phyloP scores from a whole-genome alignment of 345 rosid genomes.

The Acer negundo region DNA sequence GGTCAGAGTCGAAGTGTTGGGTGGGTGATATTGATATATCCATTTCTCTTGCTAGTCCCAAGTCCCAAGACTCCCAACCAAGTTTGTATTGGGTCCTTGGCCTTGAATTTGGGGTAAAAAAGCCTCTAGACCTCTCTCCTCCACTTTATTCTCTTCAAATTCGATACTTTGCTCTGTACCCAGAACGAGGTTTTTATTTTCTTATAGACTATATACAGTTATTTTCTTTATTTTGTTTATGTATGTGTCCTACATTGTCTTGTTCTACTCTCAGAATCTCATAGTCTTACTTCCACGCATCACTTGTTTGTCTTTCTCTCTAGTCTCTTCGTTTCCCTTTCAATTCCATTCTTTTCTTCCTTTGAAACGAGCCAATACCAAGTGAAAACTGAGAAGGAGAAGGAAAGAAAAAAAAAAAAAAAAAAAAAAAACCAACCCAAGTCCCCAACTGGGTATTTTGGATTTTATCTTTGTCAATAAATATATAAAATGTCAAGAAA shows the following conservation, averaged over 20 bases:
- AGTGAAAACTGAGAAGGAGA: conserved; percentile 10
- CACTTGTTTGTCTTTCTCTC: conserved; percentile 16
- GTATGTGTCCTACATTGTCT: conserved; percentile 54
- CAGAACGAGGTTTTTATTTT: conserved; percentile 41
- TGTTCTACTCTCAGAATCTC: conserved; percentile 49
- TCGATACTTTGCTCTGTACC: conserved; percentile 51
- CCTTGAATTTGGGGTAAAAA: conserved; percentile 30
- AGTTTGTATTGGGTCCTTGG: conserved; percentile 12
- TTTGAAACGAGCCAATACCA: conserved; percentile 14
- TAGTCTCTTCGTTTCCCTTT: conserved; percentile 18
- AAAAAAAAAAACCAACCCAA: neutral
- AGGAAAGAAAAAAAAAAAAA: neutral
- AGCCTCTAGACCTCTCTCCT: conserved; percentile 28
- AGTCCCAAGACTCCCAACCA: conserved; percentile 9
- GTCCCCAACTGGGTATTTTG: conserved; percentile 30
- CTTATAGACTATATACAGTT: neutral
- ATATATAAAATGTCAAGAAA: conserved; percentile 30
- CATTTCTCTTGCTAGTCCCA: neutral
- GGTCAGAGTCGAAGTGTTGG: conserved; percentile 25
- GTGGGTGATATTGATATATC: conserved; percentile 14
- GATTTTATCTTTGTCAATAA: conserved; percentile 24
- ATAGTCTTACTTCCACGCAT: conserved; percentile 43
- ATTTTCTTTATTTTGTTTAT: no score
- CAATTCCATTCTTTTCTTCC: conserved; percentile 20
- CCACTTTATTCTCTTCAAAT: conserved; percentile 51